Evolutionary conservation across 2,329 filamentous ascomycete genomes (phyloP).

Genomic region (Epichloe hybrida): DNA sequence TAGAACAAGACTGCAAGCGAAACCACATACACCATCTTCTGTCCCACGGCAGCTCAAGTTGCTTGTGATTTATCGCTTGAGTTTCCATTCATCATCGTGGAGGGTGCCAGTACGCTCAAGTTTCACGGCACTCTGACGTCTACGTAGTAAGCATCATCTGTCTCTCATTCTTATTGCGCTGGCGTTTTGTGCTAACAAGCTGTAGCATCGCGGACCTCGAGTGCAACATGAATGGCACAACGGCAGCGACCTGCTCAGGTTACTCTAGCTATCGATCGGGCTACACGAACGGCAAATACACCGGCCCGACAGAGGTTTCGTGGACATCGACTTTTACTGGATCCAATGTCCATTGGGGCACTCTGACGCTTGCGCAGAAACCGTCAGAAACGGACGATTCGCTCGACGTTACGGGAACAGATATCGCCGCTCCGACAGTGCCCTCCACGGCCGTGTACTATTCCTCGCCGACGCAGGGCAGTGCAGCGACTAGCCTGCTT

Average conservation of each 20-base stretch:
- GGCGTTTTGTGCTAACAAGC: neutral
- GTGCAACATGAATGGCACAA: constrained; percentile 28
- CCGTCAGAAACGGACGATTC: constrained; percentile 19
- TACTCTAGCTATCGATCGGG: constrained; percentile 30
- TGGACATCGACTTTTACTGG: constrained; percentile 33
- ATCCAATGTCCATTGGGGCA: constrained; percentile 29
- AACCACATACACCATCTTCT: constrained; percentile 37
- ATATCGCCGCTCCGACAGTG: constrained; percentile 5
- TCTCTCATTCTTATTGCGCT: neutral
- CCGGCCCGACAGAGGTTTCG: constrained; percentile 28
- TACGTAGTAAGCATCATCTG: constrained; percentile 22
- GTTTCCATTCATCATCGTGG: constrained; percentile 33
- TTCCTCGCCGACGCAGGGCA: constrained; percentile 3
- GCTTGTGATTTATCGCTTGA: constrained; percentile 31
- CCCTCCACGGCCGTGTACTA: constrained; percentile 6
- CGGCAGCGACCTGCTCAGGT: constrained; percentile 33
- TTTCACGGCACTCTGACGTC: constrained; percentile 31
- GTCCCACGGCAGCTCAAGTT: constrained; percentile 25
- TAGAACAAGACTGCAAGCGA: constrained; percentile 22
- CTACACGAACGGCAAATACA: constrained; percentile 24
- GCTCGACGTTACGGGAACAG: constrained; percentile 12
- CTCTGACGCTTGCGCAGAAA: constrained; percentile 27
- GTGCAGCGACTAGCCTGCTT: neutral
- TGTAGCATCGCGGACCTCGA: constrained; percentile 29
- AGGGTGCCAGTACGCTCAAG: constrained; percentile 29